Evolutionary conservation across 2,329 filamentous ascomycete genomes (phyloP).

Genomic region (Cordyceps javanica): DNA sequence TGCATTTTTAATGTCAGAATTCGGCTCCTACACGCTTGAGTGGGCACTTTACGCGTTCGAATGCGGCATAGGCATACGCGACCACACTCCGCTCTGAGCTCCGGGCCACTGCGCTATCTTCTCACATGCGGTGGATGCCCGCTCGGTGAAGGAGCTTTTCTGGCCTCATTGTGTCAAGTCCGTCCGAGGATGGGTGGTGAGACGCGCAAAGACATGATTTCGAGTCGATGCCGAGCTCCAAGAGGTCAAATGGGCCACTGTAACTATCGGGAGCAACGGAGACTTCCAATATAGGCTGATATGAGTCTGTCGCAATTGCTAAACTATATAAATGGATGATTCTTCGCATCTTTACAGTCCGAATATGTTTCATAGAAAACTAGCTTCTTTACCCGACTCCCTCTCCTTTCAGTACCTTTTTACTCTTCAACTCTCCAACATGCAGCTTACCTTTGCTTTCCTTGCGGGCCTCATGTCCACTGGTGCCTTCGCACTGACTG

Average conservation of each 20-base stretch:
- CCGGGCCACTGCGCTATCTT: not conserved
- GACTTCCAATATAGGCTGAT: not conserved
- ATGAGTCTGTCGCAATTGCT: not conserved
- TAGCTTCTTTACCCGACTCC: not conserved
- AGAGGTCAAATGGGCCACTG: not conserved
- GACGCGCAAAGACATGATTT: not conserved
- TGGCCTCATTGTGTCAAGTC: not conserved
- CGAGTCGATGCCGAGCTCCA: not conserved
- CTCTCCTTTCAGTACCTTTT: not conserved
- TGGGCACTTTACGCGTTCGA: not conserved
- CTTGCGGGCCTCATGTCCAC: slow-evolving; percentile 6
- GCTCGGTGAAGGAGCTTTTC: not conserved
- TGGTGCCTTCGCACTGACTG: not conserved
- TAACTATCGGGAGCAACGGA: not conserved
- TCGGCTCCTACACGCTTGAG: not conserved
- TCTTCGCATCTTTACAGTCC: not conserved
- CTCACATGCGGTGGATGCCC: not conserved
- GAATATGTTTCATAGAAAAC: too few relatives aligned
- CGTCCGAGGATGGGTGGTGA: not conserved
- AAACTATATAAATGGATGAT: not conserved
- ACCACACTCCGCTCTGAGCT: not conserved
- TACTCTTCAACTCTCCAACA: not conserved
- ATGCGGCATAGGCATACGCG: not conserved
- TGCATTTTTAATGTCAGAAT: too few relatives aligned
- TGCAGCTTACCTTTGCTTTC: slow-evolving; percentile 5